phyloP scores from a whole-genome alignment of 768 basidiomycete genomes.

The Panaeolus cyanescens region DNA sequence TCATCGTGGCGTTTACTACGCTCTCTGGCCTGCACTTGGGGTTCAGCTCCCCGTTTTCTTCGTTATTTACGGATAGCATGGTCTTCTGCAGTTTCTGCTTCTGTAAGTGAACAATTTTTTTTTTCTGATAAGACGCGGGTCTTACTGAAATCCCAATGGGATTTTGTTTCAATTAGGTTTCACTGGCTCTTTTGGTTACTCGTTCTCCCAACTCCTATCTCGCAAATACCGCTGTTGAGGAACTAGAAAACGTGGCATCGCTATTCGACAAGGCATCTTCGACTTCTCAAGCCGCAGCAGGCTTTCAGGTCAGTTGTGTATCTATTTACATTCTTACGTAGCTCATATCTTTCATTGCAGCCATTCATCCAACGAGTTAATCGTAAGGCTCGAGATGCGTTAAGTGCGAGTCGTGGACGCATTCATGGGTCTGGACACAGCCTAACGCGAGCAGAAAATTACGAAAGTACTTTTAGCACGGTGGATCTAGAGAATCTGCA shows the following conservation, averaged over 20 bases:
- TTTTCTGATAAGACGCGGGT: neutral
- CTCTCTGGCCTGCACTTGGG: constrained; percentile 45
- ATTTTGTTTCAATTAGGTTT: constrained; percentile 41
- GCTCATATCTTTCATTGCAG: neutral
- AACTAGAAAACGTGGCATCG: constrained; percentile 44
- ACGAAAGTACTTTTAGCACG: constrained; percentile 19
- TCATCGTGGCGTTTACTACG: constrained; percentile 69
- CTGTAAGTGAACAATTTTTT: constrained; percentile 41
- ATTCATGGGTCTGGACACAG: constrained; percentile 9
- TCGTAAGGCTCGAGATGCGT: constrained; percentile 44
- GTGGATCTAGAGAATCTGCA: constrained; percentile 57
- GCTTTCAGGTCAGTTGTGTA: constrained; percentile 36
- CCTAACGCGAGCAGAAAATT: constrained; percentile 23
- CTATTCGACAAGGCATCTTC: constrained; percentile 51
- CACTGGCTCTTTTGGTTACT: constrained; percentile 58
- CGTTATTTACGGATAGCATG: constrained; percentile 55
- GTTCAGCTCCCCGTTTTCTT: constrained; percentile 39
- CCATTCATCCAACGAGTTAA: constrained; percentile 39
- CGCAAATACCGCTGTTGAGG: constrained; percentile 46
- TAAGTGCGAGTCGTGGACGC: constrained; percentile 25
- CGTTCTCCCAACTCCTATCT: constrained; percentile 50
- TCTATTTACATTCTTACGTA: neutral
- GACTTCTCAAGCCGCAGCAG: constrained; percentile 44
- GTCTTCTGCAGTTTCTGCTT: constrained; percentile 67
- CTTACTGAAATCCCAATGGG: neutral